Base-by-base conservation (phyloP, 495 filamentous ascomycete species). In the Talaromyces liani region DNA sequence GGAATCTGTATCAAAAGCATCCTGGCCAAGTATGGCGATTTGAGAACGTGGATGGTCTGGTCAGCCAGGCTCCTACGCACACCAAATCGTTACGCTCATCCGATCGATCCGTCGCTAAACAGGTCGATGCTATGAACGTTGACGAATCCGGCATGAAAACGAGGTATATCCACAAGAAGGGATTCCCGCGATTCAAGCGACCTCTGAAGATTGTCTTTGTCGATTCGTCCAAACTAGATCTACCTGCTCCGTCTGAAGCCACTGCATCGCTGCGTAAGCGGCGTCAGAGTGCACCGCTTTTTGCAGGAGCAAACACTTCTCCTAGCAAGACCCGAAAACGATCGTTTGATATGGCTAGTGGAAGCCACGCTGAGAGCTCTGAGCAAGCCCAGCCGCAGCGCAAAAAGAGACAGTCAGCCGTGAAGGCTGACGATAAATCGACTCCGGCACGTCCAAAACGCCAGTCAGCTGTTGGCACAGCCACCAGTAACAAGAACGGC, bases 1-100 rank as follows among this genome's bases (percentile, higher is more conserved):
- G 77, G 4, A 80, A 81, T 60, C 31, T 76, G 3, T 16, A 75
- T 73, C 20, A 64, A 60, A 33, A 63, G 56, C 16, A 22, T 24
- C 3, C 51, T 29, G 27, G 60, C 7, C 60, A 62, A 53, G 18
- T 62, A 12, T 62, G 60, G 60, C 9, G 29, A 16, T 22, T 53
- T 16, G 60, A 62, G 45, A 33, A 62, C 27, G 29, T 62, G 14
- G 47, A 51, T 1, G 60, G 45, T 7, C 27, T 62, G 8, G 41
- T 62, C 5, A 24, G 39, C 29, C 41, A 54, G 20, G 22, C n/a
- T 34, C 45, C 45, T 14, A 56, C 12, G 29, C 53, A 56, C 9
- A 56, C 53, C 10, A 56, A 56, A 10, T 56, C 53, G 5, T 9
- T 56, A 1, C 53, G 53, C 27, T 56, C 49, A 20, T 20, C 49